Evolutionary conservation across 2,329 filamentous ascomycete species (phyloP), one percentile per base, ranked within the genome.

Genomic region (Colletotrichum tropicicola): DNA sequence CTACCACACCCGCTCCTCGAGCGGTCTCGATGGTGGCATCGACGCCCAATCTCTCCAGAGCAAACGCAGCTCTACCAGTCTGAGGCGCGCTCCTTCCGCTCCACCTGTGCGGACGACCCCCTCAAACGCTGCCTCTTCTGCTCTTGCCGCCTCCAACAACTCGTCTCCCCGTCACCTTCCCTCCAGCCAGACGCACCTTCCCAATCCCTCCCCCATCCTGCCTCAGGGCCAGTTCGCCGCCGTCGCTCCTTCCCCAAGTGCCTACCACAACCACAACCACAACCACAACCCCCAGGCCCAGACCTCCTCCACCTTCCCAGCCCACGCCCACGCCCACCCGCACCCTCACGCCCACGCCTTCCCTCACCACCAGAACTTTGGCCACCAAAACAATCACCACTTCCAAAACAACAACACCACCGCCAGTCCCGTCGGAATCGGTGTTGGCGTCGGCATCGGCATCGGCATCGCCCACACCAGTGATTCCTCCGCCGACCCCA

Each of bases 311-410:
- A 25, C 58, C 23, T 45, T 37, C 62, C 37, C 39, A 45, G 48
- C 35, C 39, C 58, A 45, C 39, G 39, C 39, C 39, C 43, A 53
- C 70, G 27, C 39, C 52, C 39, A 55, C 37, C 19, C 19, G 13
- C 21, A 41, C 69, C 70, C 70, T 70, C 69, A 88, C 74, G 89
- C 94, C 62, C 74, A 97, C 94, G 32, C 93, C 94, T 1, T 90
- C 91, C 2, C 83, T 98, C 25, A 84, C 87, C 17, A 58, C 44
- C 59, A 58, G 53, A 48, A 49, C 59, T 58, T 62, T 43, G 57
- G 30, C 32, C 47, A 52, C 54, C 55, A 54, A 54, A 55, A 54
- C 57, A 44, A 49, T 53, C 49, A 44, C 41, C 54, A 57, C 21
- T 57, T 47, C 43, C 28, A 27, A 49, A 54, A 49, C 61, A 65